Evolutionary conservation across 148 eudicot species (phyloP).

Genomic region (Pouteria glomerata): DNA sequence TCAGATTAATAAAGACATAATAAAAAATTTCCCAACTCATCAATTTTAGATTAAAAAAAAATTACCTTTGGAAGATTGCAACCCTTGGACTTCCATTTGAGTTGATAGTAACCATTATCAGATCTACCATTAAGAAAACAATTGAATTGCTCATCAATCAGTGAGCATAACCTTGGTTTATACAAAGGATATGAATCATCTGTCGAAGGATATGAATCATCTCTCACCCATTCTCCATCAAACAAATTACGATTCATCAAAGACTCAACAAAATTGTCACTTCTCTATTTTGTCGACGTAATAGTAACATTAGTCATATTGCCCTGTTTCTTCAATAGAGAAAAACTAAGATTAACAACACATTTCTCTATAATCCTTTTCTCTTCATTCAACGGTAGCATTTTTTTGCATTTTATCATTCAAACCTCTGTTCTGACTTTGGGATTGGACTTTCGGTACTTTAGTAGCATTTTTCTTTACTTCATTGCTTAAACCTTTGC

Average conservation of each 20-base stretch:
- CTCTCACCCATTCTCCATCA: slow-evolving; percentile 80
- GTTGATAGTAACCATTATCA: slow-evolving; percentile 51
- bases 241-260: slow-evolving; percentile 48
- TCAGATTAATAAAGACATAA: not conserved
- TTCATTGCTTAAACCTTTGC: too few relatives aligned
- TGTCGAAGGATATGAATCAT: too few relatives aligned
- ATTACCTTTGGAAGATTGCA: slow-evolving; percentile 27
- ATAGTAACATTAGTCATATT: not conserved
- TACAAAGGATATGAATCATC: slow-evolving; percentile 64
- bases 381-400: not conserved
- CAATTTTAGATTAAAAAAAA: too few relatives aligned
- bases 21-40: too few relatives aligned
- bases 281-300: not conserved
- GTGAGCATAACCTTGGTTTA: slow-evolving; percentile 63
- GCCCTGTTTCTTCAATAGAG: slow-evolving; percentile 12
- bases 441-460: too few relatives aligned
- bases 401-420: not conserved
- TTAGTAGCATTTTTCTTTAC: not conserved
- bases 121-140: slow-evolving; percentile 64
- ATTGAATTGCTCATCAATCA: slow-evolving; percentile 61
- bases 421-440: too few relatives aligned
- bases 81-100: slow-evolving; percentile 68
- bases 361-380: not conserved
- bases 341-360: slow-evolving; percentile 13
- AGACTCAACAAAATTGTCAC: slow-evolving; percentile 16